These are phyloP conservation scores for Poteriospumella lacustris DNA, from an alignment of 108 stramenopile genomes.

Conservation along the genomic window DNA sequence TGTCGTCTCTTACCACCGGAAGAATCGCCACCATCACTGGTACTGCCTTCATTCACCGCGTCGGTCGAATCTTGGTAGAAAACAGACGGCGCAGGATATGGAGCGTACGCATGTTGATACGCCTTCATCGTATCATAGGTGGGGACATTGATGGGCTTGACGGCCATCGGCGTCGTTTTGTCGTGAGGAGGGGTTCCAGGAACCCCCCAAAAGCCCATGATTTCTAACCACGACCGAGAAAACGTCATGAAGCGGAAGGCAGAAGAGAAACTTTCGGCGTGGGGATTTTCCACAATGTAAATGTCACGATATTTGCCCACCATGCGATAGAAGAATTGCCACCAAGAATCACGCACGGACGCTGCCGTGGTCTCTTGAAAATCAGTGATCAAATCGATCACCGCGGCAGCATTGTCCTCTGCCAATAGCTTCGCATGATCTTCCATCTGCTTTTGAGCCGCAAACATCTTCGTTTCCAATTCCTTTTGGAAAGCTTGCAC, in stretches of 20 bases:
- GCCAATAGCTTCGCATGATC: not conserved
- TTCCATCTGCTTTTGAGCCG: slow-evolving; percentile 14
- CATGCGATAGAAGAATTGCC: slow-evolving; percentile 24
- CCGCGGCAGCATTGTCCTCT: not conserved
- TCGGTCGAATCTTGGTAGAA: no score
- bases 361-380: not conserved
- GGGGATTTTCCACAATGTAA: slow-evolving; percentile 2
- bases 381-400: not conserved
- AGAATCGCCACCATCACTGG: no score
- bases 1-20: no score
- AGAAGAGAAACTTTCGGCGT: not conserved
- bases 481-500: not conserved
- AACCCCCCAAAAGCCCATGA: slow-evolving; percentile 20
- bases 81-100: no score
- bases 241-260: not conserved
- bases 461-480: not conserved
- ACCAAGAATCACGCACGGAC: slow-evolving; percentile 14
- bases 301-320: slow-evolving; percentile 16
- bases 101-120: not conserved
- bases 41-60: no score
- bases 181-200: slow-evolving; percentile 3
- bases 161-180: not conserved
- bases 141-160: slow-evolving; percentile 6
- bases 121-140: not conserved
- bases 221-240: not conserved